Evolutionary conservation across 2,329 filamentous ascomycete genomes (phyloP), one percentile per base, ranked within the genome.

Genomic region (Fusarium sp.): DNA sequence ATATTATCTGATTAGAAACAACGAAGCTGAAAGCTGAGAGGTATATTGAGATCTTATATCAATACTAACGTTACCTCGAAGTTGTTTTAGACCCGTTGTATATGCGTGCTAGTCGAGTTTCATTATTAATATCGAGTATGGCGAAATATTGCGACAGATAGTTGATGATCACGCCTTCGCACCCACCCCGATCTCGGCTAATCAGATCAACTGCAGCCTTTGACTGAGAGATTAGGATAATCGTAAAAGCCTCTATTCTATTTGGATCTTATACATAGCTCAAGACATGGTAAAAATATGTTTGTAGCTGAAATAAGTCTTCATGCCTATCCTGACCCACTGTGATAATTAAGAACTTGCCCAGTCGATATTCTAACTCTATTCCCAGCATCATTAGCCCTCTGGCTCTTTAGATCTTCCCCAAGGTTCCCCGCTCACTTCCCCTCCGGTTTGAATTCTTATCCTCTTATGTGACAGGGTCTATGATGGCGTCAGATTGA

Each of bases 71-170:
- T 42, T 41, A 39, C 24, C 22, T 63, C 20, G 11, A 24, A 17
- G 12, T 18, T 61, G n/a, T n/a, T 66, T 68, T 28, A 30, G 28
- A 30, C 50, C 51, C 67, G 26, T 44, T 58, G 32, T 56, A 45
- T 50, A 24, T 28, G 38, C 34, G 38, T 72, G 59, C 28, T 55
- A 57, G 63, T 47, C 41, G 39, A 47, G 45, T 50, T 36, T 64
- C 64, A 77, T 77, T 76, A 77, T 70, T 76, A 77, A 77, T 77
- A 56, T 68, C 65, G 58, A 65, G 48, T 68, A 77, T 77, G 71
- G 73, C 74, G 75, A 77, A 75, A 77, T 74, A 77, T 77, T 72
- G 75, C 75, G 73, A 77, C 74, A 76, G 47, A 62, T 72, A 59
- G 50, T 72, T 42, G 64, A 68, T 54, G 69, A 77, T 77, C 62